These are phyloP conservation scores for Pachyrhizus erosus DNA, from an alignment of 306 rosid species.

Conservation along the genomic window DNA sequence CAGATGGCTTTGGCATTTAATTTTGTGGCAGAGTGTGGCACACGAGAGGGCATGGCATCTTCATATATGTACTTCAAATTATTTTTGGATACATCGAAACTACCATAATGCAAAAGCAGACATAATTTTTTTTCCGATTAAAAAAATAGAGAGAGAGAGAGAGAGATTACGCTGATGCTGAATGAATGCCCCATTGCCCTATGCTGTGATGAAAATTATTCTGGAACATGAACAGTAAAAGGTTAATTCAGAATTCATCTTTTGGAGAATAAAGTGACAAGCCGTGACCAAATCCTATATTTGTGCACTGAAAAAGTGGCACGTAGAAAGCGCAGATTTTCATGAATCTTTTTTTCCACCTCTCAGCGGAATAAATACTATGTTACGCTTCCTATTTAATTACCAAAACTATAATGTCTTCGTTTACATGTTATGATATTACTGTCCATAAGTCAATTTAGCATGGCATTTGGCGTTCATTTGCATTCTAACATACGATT, in stretches of 20 bases:
- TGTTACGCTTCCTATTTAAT: conserved; percentile 3
- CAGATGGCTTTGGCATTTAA: conserved; percentile 33
- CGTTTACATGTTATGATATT: neutral
- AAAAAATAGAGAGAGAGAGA: neutral
- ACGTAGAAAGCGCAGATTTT: conserved; percentile 50
- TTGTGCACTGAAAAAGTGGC: conserved; percentile 53
- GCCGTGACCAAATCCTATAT: conserved; percentile 43
- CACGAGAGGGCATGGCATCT: conserved; percentile 36
- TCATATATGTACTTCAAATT: conserved; percentile 20
- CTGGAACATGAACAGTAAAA: conserved; percentile 38
- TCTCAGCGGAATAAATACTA: neutral
- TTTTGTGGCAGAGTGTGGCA: neutral
- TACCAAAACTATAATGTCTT: neutral
- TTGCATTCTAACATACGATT: neutral
- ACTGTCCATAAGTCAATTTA: neutral
- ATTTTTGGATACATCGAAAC: conserved; percentile 24
- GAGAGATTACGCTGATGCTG: neutral
- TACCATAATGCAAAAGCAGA: conserved; percentile 13
- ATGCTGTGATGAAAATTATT: conserved; percentile 20
- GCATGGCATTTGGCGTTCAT: neutral
- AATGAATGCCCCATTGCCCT: neutral
- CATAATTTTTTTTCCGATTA: neutral
- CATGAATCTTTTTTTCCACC: conserved; percentile 26
- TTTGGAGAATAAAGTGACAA: conserved; percentile 52
- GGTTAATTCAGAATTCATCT: conserved; percentile 45